These are phyloP conservation scores for Citropsis articulata DNA, from an alignment of 345 rosid species.

Conservation along the genomic window DNA sequence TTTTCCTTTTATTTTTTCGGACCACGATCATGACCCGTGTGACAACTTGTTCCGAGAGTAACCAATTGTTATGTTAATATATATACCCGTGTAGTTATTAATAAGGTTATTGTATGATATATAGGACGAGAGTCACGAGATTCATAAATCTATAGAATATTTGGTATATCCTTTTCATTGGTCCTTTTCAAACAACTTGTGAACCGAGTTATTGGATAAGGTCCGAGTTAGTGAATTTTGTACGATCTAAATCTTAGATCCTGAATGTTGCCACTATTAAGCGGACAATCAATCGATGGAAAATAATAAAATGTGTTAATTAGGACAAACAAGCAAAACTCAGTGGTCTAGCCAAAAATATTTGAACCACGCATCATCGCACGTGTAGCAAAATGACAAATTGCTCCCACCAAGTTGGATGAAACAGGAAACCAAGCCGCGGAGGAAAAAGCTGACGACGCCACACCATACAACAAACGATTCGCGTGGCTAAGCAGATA, in stretches of 20 bases:
- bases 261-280: not conserved
- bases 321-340: not conserved
- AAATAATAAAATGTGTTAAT: not conserved
- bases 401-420: slow-evolving; percentile 7
- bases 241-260: not conserved
- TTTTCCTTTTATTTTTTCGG: too few relatives aligned
- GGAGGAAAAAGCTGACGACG: not conserved
- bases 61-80: not conserved
- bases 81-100: too few relatives aligned
- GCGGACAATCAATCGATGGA: not conserved
- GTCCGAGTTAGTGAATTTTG: not conserved
- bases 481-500: not conserved
- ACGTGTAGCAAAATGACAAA: not conserved
- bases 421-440: not conserved
- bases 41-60: not conserved
- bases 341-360: not conserved
- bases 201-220: not conserved
- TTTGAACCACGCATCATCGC: not conserved
- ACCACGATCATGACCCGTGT: not conserved
- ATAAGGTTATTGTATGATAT: not conserved
- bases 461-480: too few relatives aligned
- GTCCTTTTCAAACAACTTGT: not conserved
- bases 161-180: not conserved
- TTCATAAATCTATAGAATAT: not conserved
- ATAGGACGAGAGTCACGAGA: not conserved